Evolutionary conservation across 371 early-diverging fungal genomes (phyloP), one percentile per base, ranked within the genome.

Genomic region (Parasitella parasitica): DNA sequence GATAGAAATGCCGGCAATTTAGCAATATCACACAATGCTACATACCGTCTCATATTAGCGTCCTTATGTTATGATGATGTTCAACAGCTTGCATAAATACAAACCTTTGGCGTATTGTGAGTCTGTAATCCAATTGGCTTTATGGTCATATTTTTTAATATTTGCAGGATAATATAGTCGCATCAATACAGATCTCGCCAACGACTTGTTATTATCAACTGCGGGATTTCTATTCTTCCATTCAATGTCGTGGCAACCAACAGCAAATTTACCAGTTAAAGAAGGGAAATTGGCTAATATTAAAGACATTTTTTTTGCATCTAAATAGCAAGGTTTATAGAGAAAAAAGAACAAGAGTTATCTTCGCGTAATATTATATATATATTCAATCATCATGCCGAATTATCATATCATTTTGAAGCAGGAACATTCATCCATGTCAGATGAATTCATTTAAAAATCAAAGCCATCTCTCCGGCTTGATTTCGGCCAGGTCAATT

Each of bases 241-340:
- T 46, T 71, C 70, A 20, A 75, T 54, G 63, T 75, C 76, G 30
- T 63, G 63, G 35, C 70, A 69, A 0, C 67, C 65, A 16, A 75
- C 76, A 6, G 48, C 20, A 57, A 60, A 75, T 9, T 58, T 63
- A 9, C 76, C 76, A 41, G 61, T 57, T 30, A 67, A 62, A 36
- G 63, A 46, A 11, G 76, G 70, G 12, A 75, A 66, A 36, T 62
- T 60, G 15, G 64, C 65, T 22, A 75, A 52, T 54, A 30, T 37
- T 41, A 55, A 57, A 18, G 61, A 38, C 61, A 60, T 60, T 32
- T 35, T 43, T 54, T 54, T 56, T 20, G 35, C 0, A 30, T 38
- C 4, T 15, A 26, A 49, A 27, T 9, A 49, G 12, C 7, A 38
- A n/a, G 38, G n/a, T 20, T 12, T 18, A 35, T 35, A 4, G 13